phyloP scores from a whole-genome alignment of 179 eudicot genomes.

The Beta corolliflora region DNA sequence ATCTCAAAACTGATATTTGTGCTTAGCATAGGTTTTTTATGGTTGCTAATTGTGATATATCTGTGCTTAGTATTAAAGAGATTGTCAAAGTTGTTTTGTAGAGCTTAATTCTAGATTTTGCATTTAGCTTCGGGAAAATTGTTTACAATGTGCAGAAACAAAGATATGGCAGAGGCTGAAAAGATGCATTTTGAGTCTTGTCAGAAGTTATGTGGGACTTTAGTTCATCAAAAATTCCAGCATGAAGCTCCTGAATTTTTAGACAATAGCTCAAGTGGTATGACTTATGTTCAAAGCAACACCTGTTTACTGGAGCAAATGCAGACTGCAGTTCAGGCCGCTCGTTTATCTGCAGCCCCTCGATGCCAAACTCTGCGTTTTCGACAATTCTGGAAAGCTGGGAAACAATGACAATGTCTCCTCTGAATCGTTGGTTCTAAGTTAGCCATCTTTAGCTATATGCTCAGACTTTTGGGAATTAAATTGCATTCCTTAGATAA shows the following conservation, averaged over 20 bases:
- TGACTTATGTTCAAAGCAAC: conserved; percentile 43
- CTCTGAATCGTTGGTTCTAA: conserved; percentile 45
- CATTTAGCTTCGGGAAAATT: neutral
- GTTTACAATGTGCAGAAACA: neutral
- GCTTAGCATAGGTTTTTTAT: neutral
- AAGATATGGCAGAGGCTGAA: neutral
- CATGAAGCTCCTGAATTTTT: conserved; percentile 36
- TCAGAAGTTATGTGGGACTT: neutral
- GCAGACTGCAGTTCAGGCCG: conserved; percentile 41
- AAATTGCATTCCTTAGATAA: neutral
- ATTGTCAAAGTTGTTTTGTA: neutral
- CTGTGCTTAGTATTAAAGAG: neutral
- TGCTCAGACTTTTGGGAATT: neutral
- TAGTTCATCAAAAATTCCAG: neutral
- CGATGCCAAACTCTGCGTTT: conserved; percentile 64
- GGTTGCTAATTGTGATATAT: neutral
- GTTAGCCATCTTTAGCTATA: conserved; percentile 37
- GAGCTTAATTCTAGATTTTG: neutral
- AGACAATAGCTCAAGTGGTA: conserved; percentile 35
- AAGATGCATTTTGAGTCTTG: neutral
- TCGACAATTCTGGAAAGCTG: conserved; percentile 91
- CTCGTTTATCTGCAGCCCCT: conserved; percentile 46
- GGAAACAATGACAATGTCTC: conserved; percentile 60
- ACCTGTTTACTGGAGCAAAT: conserved; percentile 45
- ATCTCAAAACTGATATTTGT: neutral